Percentiles rank a stretch among this genome's conserved stretches.
Evolutionary conservation across 495 filamentous ascomycete genomes (phyloP).

Genomic region (Penicillium simplicissimum): DNA sequence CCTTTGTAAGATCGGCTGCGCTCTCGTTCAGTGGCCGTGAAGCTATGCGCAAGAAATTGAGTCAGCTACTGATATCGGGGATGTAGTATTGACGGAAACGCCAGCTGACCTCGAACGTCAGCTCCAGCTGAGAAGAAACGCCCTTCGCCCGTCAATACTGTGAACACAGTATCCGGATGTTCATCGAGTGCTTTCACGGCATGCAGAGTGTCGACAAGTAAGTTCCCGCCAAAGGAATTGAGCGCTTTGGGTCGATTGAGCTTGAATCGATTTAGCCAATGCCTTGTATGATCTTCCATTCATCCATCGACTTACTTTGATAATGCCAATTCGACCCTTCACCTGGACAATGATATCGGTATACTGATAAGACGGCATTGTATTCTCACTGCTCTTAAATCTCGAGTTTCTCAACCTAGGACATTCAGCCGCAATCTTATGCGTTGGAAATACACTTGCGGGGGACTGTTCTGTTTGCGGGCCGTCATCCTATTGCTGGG

Average conservation of each 20-base stretch:
- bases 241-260: slow-evolving; percentile 16
- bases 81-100: not conserved
- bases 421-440: not conserved
- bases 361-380: slow-evolving; percentile 10
- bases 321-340: slow-evolving; percentile 20
- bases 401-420: not conserved
- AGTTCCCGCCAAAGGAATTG: slow-evolving; percentile 17
- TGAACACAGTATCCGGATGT: slow-evolving; percentile 21
- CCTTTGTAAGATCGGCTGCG: not conserved
- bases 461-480: not conserved
- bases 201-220: slow-evolving; percentile 20
- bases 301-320: slow-evolving; percentile 17
- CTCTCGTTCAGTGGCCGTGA: not conserved
- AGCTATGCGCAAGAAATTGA: not conserved
- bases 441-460: not conserved
- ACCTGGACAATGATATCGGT: slow-evolving; percentile 21
- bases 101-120: slow-evolving; percentile 12
- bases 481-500: not conserved
- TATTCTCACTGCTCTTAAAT: not conserved
- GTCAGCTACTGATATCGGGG: no score
- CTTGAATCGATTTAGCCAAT: not conserved
- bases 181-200: slow-evolving; percentile 23
- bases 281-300: not conserved
- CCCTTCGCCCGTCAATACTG: slow-evolving; percentile 27
- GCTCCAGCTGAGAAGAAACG: slow-evolving; percentile 27